A percentile compares a stretch with the other conserved stretches of the same genome.
These are phyloP conservation scores for Boechera retrofracta DNA, from an alignment of 345 rosid genomes.

Conservation along the genomic window DNA sequence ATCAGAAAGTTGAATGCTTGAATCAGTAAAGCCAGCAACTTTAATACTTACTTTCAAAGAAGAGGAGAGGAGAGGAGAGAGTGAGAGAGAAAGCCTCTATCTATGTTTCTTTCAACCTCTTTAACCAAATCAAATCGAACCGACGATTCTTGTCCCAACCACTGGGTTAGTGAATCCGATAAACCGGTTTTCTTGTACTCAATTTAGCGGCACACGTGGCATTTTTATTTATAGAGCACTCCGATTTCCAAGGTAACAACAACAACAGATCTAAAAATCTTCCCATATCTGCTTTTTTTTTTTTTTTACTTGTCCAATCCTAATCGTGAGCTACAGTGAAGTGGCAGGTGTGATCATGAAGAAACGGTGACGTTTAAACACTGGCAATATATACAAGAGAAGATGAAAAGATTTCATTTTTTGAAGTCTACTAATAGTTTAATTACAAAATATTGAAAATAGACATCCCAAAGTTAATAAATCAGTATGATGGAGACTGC, in stretches of 20 bases:
- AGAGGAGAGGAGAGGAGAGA: no score
- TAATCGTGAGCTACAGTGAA: neutral
- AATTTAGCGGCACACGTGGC: no score
- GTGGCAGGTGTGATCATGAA: neutral
- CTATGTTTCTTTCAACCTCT: no score
- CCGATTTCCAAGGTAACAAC: neutral
- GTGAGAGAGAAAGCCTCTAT: no score
- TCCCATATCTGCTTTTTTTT: neutral
- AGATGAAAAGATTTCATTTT: neutral
- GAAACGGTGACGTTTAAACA: neutral
- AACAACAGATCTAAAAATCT: neutral
- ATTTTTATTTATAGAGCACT: neutral
- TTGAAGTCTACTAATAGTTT: no score
- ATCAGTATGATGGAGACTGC: neutral
- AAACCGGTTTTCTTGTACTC: no score
- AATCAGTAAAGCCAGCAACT: constrained; percentile 41
- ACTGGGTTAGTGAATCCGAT: no score
- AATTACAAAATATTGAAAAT: no score
- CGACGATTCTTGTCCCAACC: no score
- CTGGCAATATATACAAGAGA: no score
- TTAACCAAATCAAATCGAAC: no score
- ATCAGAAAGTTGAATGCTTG: neutral
- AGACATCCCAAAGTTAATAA: neutral
- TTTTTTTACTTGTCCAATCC: neutral
- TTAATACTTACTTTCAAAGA: neutral